Conservation (phyloP, 371 early-diverging fungal species). For the Rhizomucor miehei region DNA sequence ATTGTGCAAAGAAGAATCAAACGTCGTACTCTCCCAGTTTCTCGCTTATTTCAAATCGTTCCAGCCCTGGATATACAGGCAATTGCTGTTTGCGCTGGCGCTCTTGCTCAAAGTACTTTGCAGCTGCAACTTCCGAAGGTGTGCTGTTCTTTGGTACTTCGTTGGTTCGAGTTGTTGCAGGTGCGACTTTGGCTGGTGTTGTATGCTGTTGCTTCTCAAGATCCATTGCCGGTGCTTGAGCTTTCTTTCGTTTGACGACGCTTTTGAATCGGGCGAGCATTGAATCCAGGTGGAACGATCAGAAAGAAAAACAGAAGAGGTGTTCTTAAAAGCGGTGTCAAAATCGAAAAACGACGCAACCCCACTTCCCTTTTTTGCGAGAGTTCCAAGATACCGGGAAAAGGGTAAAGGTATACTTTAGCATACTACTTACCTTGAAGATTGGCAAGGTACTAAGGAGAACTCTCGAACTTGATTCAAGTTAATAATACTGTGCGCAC, state of each 20-base stretch:
- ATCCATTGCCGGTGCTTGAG: neutral
- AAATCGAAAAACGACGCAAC: too few relatives aligned
- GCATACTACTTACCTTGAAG: too few relatives aligned
- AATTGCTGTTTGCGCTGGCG: slow-evolving; percentile 31
- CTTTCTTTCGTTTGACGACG: slow-evolving; percentile 11
- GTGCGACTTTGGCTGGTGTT: neutral
- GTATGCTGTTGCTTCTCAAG: neutral
- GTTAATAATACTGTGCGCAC: too few relatives aligned
- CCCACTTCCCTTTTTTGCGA: too few relatives aligned
- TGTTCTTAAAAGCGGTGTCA: too few relatives aligned
- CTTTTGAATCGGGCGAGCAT: slow-evolving; percentile 18
- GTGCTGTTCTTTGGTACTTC: slow-evolving; percentile 9
- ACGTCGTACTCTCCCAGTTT: slow-evolving; percentile 71
- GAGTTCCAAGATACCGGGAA: too few relatives aligned
- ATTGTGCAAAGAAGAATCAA: too few relatives aligned
- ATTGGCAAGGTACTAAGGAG: too few relatives aligned
- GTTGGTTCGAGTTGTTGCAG: slow-evolving; percentile 7
- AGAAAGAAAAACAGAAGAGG: too few relatives aligned
- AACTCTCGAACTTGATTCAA: too few relatives aligned
- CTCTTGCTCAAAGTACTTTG: slow-evolving; percentile 31
- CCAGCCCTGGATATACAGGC: slow-evolving; percentile 56
- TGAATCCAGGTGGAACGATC: neutral
- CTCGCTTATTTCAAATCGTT: slow-evolving; percentile 55
- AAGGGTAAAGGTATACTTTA: too few relatives aligned
- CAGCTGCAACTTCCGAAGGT: slow-evolving; percentile 16